A percentile compares a stretch with the other conserved stretches of the same genome.
Conservation (phyloP, 2,329 filamentous ascomycete genomes). For the Fusarium hostae region DNA sequence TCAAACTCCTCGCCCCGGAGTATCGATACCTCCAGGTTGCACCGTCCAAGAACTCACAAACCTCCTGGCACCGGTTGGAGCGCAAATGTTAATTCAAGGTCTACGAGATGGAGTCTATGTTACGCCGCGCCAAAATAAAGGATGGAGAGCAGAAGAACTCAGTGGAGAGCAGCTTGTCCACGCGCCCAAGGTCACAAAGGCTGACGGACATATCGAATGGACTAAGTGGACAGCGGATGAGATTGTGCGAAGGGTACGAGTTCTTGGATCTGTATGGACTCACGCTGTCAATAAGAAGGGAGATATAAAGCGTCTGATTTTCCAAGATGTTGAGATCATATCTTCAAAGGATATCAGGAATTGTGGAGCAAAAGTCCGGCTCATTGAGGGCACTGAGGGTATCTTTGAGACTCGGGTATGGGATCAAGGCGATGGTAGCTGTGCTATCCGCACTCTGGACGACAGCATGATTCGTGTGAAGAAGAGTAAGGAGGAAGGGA, state of each 20-base stretch:
- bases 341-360: background rate
- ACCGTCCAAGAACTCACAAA: slow-evolving; percentile 56
- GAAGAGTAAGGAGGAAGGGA: slow-evolving; percentile 50
- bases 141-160: slow-evolving; percentile 41
- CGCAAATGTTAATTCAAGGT: slow-evolving; percentile 74
- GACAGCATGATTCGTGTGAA: slow-evolving; percentile 44
- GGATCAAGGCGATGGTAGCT: slow-evolving; percentile 35
- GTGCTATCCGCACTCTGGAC: slow-evolving; percentile 35
- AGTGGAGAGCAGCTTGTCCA: slow-evolving; percentile 50
- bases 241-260: slow-evolving; percentile 65
- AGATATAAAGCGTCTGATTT: slow-evolving; percentile 51
- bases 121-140: slow-evolving; percentile 62
- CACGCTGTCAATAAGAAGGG: slow-evolving; percentile 44
- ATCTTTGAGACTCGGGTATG: slow-evolving; percentile 9
- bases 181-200: slow-evolving; percentile 78
- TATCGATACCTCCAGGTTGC: slow-evolving; percentile 59
- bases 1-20: slow-evolving; percentile 71
- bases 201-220: slow-evolving; percentile 73
- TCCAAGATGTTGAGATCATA: slow-evolving; percentile 50
- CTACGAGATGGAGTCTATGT: slow-evolving; percentile 73
- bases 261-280: slow-evolving; percentile 76
- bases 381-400: slow-evolving; percentile 25
- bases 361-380: slow-evolving; percentile 15
- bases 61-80: slow-evolving; percentile 72
- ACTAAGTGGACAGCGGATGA: slow-evolving; percentile 60